Base-by-base conservation (phyloP, 2,329 filamentous ascomycete species). In the Xylariaceae sp. region DNA sequence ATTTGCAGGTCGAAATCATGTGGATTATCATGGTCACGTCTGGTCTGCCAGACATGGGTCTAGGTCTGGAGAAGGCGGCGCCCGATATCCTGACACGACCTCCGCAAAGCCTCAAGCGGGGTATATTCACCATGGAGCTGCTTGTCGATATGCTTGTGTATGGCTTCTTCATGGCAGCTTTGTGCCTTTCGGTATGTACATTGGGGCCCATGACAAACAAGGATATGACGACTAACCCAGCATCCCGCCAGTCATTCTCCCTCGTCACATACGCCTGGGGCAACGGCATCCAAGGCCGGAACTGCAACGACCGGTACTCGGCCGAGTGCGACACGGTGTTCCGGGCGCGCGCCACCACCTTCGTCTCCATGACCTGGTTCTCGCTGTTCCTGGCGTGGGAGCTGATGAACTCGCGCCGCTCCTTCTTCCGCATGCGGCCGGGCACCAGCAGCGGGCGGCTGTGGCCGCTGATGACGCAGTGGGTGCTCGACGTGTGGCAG, bases 1-100 rank as follows among this genome's bases (percentile, higher is more conserved):
- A n/a, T n/a, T n/a, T n/a, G n/a, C n/a, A n/a, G n/a, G 77, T 87
- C n/a, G 76, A 87, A 46, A 84, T 87, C 43, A 67, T 88, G 30
- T 88, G 82, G 83, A 79, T 88, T 44, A 86, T 86, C 53, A 86
- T 87, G 80, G 72, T 84, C 33, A 88, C 82, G 1, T 83, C 78
- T 29, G 78, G 76, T 14, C 67, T 86, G 46, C 81, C 82, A 2
- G 83, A 85, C 44, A 85, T 87, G 76, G 83, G 83, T 40, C 67
- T 88, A 4, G 82, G 83, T 4, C 80, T 85, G 58, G 82, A 88
- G 59, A 61, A 68, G 25, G 80, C 82, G 0, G 75, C 77, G 0
- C 72, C 80, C 0, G 80, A 83, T 51, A 78, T 87, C 41, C 75
- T 88, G 61, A 53, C 61, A 19, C 70, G 81, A 1, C 80, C 80